A percentile compares a stretch with the other conserved stretches of the same genome.
Conservation (phyloP, 176 grass and related monocot species). For the Cymbopogon citratus region DNA sequence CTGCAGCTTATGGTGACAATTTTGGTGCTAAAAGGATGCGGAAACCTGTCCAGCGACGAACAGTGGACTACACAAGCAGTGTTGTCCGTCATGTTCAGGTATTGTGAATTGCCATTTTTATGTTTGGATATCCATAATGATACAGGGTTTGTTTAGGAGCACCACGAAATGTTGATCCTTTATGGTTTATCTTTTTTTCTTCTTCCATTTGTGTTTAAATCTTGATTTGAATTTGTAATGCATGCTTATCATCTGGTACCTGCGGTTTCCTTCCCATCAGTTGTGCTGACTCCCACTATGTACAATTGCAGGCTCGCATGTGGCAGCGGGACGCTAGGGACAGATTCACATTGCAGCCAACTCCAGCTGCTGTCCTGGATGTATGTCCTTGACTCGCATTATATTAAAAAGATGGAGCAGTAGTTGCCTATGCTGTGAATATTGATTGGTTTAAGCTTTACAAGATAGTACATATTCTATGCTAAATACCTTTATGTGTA, state of each 20-base stretch:
- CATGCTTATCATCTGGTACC: neutral
- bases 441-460: neutral
- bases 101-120: neutral
- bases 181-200: neutral
- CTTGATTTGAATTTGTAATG: neutral
- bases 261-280: neutral
- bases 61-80: slow-evolving; percentile 91
- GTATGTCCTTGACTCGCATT: slow-evolving; percentile 31
- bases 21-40: slow-evolving; percentile 96
- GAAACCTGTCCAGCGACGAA: slow-evolving; percentile 85
- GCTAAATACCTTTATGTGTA: neutral
- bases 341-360: slow-evolving; percentile 67
- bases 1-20: slow-evolving; percentile 89
- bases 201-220: neutral
- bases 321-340: slow-evolving; percentile 89
- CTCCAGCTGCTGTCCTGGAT: slow-evolving; percentile 85
- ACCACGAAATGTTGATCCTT: neutral
- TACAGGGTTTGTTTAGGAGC: neutral
- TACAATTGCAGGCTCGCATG: slow-evolving; percentile 64
- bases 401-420: neutral
- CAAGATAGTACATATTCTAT: neutral
- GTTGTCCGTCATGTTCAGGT: slow-evolving; percentile 90
- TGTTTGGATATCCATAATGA: neutral
- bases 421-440: neutral
- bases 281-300: neutral